A percentile compares a stretch with the other conserved stretches of the same genome.
Evolutionary conservation across 164 flowering plant species (phyloP).

Genomic region (Tinospora cordifolia): DNA sequence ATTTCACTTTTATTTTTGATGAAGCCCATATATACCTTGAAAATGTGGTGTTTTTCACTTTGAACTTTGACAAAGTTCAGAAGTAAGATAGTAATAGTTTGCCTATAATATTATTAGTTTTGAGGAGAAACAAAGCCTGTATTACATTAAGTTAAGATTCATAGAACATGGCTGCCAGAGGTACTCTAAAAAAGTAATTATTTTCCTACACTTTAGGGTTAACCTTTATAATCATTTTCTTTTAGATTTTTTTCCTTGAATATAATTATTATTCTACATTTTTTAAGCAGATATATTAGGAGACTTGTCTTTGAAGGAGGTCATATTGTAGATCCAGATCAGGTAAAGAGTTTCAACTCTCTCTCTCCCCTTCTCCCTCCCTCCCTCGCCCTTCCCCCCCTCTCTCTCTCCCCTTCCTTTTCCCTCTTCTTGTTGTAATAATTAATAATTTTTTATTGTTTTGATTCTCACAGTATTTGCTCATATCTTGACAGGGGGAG

Average conservation of each 20-base stretch:
- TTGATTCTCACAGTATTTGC: background rate
- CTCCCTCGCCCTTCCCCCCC: background rate
- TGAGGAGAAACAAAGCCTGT: background rate
- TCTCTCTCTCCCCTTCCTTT: no score
- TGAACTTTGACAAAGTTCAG: background rate
- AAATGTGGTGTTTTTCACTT: background rate
- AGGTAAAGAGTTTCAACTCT: conserved; percentile 33
- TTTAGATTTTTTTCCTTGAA: background rate
- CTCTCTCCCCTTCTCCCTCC: background rate
- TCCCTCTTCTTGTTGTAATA: no score
- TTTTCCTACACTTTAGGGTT: background rate
- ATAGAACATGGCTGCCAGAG: no score
- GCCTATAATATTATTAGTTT: background rate
- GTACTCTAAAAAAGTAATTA: no score
- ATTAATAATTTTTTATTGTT: background rate
- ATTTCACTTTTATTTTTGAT: no score
- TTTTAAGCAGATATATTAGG: conserved; percentile 43
- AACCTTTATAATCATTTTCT: background rate
- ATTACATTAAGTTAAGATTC: no score
- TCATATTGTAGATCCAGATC: conserved; percentile 80
- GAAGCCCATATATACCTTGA: no score
- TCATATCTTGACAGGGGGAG: conserved; percentile 54
- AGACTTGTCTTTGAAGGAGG: conserved; percentile 83
- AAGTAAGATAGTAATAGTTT: background rate
- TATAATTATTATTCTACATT: background rate